Evolutionary conservation across 164 flowering plant genomes (phyloP).

Genomic region (Piper longum): DNA sequence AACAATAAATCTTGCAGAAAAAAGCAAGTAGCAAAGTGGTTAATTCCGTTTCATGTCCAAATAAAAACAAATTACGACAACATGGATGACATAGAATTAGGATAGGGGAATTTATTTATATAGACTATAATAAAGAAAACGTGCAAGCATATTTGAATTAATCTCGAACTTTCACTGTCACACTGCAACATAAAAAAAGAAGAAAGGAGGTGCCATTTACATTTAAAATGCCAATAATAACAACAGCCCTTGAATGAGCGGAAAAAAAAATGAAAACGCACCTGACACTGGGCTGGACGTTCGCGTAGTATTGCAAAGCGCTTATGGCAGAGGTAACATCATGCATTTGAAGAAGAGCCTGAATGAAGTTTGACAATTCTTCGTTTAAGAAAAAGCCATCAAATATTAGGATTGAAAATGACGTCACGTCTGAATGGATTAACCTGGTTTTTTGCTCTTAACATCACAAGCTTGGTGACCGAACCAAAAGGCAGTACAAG

Average conservation of each 20-base stretch:
- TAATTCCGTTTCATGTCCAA: no score
- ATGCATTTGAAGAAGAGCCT: constrained; percentile 99
- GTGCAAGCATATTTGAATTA: no score
- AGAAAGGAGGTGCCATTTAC: no score
- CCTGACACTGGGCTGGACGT: constrained; percentile 84
- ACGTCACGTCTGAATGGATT: background rate
- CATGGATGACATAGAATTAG: no score
- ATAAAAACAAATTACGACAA: no score
- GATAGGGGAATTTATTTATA: no score
- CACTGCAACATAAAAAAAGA: no score
- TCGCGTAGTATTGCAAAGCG: constrained; percentile 68
- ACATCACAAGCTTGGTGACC: constrained; percentile 83
- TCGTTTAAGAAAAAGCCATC: background rate
- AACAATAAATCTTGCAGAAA: background rate
- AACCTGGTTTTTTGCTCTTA: constrained; percentile 98
- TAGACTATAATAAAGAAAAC: no score
- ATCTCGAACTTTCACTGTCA: no score
- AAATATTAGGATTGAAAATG: no score
- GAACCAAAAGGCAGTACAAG: constrained; percentile 91
- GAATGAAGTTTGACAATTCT: background rate
- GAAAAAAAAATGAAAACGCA: constrained; percentile 5
- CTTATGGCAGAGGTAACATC: constrained; percentile 67
- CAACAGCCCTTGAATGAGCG: no score
- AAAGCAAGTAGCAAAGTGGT: background rate
- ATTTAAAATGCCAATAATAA: no score